Conservation (phyloP, 169 alveolate species). For the Toxoplasma gondii region DNA sequence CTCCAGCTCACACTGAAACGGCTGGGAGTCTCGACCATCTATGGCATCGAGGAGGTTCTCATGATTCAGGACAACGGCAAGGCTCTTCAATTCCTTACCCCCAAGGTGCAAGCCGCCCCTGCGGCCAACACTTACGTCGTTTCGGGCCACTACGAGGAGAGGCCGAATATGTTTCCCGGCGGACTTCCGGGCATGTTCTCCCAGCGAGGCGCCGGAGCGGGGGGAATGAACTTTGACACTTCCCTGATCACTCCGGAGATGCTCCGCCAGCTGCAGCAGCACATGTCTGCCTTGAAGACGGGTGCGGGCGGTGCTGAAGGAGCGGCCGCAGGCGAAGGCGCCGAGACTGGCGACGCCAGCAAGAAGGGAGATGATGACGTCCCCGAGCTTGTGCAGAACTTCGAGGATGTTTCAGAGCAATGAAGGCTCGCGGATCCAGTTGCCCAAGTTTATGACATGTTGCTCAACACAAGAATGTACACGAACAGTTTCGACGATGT, state of each 20-base stretch:
- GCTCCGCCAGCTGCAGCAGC: slow-evolving; percentile 64
- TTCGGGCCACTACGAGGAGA: slow-evolving; percentile 93
- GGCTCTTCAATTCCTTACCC: slow-evolving; percentile 91
- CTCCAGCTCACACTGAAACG: slow-evolving; percentile 90
- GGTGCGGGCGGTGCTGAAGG: neutral
- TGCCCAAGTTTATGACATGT: neutral
- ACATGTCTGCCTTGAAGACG: slow-evolving; percentile 31
- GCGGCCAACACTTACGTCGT: slow-evolving; percentile 94
- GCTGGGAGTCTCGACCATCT: slow-evolving; percentile 93
- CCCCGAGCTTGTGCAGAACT: slow-evolving; percentile 67
- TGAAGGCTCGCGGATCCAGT: neutral
- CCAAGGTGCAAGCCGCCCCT: slow-evolving; percentile 93
- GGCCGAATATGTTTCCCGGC: slow-evolving; percentile 68
- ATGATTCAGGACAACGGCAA: slow-evolving; percentile 95
- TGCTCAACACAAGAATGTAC: neutral
- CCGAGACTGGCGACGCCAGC: neutral
- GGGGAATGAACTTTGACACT: slow-evolving; percentile 41
- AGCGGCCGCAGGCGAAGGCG: neutral
- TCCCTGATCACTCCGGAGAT: slow-evolving; percentile 37
- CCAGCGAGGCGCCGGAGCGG: slow-evolving; percentile 46
- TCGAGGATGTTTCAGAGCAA: slow-evolving; percentile 52
- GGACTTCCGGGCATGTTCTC: slow-evolving; percentile 27
- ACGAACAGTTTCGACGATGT: neutral
- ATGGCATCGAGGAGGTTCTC: slow-evolving; percentile 95
- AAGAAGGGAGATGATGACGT: slow-evolving; percentile 54